phyloP scores from a whole-genome alignment of 2,329 filamentous ascomycete species.

The Colletotrichum orbiculare region DNA sequence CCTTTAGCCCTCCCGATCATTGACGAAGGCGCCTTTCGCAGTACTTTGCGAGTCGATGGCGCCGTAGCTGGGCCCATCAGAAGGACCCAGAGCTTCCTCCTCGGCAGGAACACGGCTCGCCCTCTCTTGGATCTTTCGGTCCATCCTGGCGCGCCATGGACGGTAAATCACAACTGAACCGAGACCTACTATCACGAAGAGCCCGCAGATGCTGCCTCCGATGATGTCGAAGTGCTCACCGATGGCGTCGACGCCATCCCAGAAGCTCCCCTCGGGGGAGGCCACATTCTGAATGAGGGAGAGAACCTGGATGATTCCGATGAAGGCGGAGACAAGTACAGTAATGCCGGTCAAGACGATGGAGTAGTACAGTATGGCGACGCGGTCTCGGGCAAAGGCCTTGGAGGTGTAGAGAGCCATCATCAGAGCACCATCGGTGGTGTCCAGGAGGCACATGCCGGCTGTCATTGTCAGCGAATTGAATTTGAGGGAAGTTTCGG shows the following conservation, averaged over 20 bases:
- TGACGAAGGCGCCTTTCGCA: no score
- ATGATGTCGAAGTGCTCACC: slow-evolving; percentile 88
- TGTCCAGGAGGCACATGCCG: slow-evolving; percentile 96
- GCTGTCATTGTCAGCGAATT: slow-evolving; percentile 56
- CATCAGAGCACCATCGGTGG: slow-evolving; percentile 93
- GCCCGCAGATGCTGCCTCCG: slow-evolving; percentile 85
- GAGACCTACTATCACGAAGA: slow-evolving; percentile 82
- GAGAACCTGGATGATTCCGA: slow-evolving; percentile 86
- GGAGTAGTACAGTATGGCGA: slow-evolving; percentile 96
- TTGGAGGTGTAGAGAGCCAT: slow-evolving; percentile 90
- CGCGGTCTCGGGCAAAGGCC: slow-evolving; percentile 79
- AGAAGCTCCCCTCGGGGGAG: slow-evolving; percentile 80
- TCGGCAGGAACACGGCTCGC: slow-evolving; percentile 1
- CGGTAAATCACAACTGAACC: slow-evolving; percentile 80
- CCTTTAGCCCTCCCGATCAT: no score
- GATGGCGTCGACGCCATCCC: slow-evolving; percentile 83
- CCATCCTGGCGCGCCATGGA: slow-evolving; percentile 75
- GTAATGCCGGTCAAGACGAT: slow-evolving; percentile 87
- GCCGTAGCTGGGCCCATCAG: slow-evolving; percentile 63
- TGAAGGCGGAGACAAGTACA: slow-evolving; percentile 84
- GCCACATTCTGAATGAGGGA: slow-evolving; percentile 82
- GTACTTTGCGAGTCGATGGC: slow-evolving; percentile 50
- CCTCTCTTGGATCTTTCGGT: slow-evolving; percentile 41
- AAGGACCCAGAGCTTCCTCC: slow-evolving; percentile 24
- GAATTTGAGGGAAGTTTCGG: background rate